Base-by-base conservation (phyloP, 2,329 filamentous ascomycete genomes). In the Colletotrichum sp. region DNA sequence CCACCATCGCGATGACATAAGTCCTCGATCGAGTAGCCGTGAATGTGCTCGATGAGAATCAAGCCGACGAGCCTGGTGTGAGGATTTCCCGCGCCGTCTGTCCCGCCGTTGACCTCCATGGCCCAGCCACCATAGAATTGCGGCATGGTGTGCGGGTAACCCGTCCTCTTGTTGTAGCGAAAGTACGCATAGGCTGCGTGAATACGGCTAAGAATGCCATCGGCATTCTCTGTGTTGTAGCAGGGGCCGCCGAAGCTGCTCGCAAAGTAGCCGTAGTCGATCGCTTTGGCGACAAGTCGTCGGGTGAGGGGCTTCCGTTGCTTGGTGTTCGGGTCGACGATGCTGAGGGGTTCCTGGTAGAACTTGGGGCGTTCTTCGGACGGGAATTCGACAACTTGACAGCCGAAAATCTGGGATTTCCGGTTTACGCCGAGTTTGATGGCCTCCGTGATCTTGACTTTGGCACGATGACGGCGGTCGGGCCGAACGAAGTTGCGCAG, bases 191-290 rank as follows among this genome's bases (percentile, higher is more conserved):
- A 52, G 25, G 36, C 63, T 25, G 32, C 63, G 44, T 30, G 36
- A 1, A 49, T 27, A 44, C 63, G 63, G 63, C 32, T 29, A 0
- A 66, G 29, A 1, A 49, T 1, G 22, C 36, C 63, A 2, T 66
- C 63, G 0, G 63, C 25, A 0, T 49, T 1, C 16, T 66, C 0
- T 1, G 8, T 0, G 63, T 9, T 49, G 13, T 0, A 3, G 34
- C 4, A 30, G 0, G 63, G 63, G 0, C n/a, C 63, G 0, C 63
- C 63, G 0, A 44, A 29, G 36, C 15, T 16, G 36, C 22, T 30
- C 3, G 22, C 22, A 22, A 25, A 25, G n/a, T 15, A 36, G 6
- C 36, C 61, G 7, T 27, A 36, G 34, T 65, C 62, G 34, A 27
- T 19, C 12, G n/a, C 36, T 25, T 65, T 65, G 15, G 19, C 8